These are phyloP conservation scores for Cyclotella sp. DNA, from an alignment of 108 stramenopile species.

Conservation along the genomic window DNA sequence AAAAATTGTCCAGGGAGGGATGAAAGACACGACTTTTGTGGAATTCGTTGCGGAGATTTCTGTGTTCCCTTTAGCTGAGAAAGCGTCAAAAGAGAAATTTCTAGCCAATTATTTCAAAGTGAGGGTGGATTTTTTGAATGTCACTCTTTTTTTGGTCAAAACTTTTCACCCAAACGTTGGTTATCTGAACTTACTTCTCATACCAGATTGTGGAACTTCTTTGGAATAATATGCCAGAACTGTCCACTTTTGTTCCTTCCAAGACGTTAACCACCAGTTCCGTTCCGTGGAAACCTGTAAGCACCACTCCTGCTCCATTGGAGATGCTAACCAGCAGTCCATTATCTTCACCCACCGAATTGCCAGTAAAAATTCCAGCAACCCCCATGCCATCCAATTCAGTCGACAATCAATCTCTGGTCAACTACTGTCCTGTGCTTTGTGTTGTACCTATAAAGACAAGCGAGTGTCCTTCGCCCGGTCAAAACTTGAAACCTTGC, in stretches of 20 bases:
- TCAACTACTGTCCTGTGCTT: neutral
- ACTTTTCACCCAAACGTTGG: neutral
- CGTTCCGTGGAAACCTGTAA: neutral
- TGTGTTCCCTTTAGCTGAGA: neutral
- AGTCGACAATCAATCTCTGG: neutral
- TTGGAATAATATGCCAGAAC: neutral
- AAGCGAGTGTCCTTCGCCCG: constrained; percentile 12
- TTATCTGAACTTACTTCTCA: neutral
- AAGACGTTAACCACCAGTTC: neutral
- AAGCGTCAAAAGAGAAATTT: constrained; percentile 16
- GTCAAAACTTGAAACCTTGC: neutral
- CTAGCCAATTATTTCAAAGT: neutral
- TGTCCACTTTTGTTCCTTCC: neutral
- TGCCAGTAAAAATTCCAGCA: neutral
- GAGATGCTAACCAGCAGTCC: neutral
- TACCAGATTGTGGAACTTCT: constrained; percentile 3
- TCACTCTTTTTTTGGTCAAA: too few relatives aligned
- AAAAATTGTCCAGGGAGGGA: constrained; percentile 24
- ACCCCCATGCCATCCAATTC: neutral
- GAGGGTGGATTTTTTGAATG: neutral
- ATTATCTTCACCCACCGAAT: neutral
- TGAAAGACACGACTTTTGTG: constrained; percentile 18
- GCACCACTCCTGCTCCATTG: neutral
- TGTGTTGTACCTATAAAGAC: constrained; percentile 13
- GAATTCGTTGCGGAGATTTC: neutral